Evolutionary conservation across 2,329 filamentous ascomycete species (phyloP), one percentile per base, ranked within the genome.

Genomic region (Arthroderma uncinatum): DNA sequence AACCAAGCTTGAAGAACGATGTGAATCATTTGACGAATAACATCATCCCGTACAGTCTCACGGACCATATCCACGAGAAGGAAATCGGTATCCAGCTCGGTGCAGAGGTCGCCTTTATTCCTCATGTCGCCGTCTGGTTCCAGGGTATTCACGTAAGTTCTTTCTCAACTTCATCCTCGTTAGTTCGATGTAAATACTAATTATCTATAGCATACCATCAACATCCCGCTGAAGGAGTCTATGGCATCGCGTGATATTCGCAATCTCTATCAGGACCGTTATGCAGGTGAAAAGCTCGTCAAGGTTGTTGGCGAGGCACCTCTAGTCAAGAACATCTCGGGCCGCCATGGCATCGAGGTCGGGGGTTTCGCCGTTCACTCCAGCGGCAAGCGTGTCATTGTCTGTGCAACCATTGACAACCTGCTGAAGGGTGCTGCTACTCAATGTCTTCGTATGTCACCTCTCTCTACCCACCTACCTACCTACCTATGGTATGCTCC

Each of bases 121-220:
- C 93, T 5, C 93, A 97, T 71, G 91, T 95, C 23, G 89, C 90
- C n/a, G 83, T 86, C 12, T 97, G 90, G 92, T 97, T 97, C 81
- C 86, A 94, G 68, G 92, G 92, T 62, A 97, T 97, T 64, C 84
- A 89, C 69, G 77, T 79, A 74, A 71, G 70, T 67, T 21, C 3
- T 40, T 7, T 12, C 21, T 6, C 54, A 39, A 16, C n/a, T 6
- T 25, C 19, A 57, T 40, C 48, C 40, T 23, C 57, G 44, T 58
- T 59, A 44, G n/a, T 59, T 54, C 42, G 40, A 42, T 37, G 19
- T 8, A n/a, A 10, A n/a, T 52, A 25, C 54, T 58, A 54, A 61
- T 19, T 25, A 56, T 47, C 14, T 58, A n/a, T 50, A 80, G 76
- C 87, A 91, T 73, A 92, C 90, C 39, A 91, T 97, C 72, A 90